phyloP scores from a whole-genome alignment of 208 protist genomes.

The Balamuthia mandrillaris region DNA sequence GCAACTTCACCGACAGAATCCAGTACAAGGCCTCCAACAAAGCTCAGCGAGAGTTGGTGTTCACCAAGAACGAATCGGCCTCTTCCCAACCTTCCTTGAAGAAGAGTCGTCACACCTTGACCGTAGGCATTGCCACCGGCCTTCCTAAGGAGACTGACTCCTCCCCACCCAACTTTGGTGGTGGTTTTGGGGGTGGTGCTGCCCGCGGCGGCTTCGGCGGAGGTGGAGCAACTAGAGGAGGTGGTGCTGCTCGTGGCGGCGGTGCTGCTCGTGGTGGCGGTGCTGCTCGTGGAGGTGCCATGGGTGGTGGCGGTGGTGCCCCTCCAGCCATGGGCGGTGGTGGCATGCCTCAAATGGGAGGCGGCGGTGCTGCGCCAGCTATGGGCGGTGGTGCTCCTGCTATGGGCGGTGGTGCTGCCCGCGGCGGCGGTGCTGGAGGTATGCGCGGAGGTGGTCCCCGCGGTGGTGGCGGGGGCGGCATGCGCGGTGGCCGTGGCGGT shows the following conservation, averaged over 20 bases:
- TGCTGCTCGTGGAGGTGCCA: neutral
- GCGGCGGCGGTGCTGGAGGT: neutral
- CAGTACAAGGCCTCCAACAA: conserved; percentile 55
- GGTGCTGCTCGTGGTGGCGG: neutral
- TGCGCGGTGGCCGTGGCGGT: conserved; percentile 25
- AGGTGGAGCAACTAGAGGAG: neutral
- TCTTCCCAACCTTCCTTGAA: conserved; percentile 18
- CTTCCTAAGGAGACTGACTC: conserved; percentile 45
- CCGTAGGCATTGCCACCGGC: conserved; percentile 48
- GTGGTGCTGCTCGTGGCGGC: neutral
- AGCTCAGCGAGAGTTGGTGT: conserved; percentile 31
- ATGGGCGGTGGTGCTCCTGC: too few relatives aligned
- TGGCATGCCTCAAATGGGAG: too few relatives aligned
- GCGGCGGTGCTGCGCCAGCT: too few relatives aligned
- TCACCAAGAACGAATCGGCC: neutral
- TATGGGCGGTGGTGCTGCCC: neutral
- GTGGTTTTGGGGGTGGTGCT: neutral
- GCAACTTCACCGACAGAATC: conserved; percentile 61
- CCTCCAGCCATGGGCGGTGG: too few relatives aligned
- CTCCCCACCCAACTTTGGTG: conserved; percentile 1
- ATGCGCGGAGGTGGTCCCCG: neutral
- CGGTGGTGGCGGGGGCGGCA: neutral
- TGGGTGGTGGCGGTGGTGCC: neutral
- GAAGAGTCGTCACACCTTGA: conserved; percentile 43
- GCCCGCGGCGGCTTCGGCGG: neutral